A percentile compares a stretch with the other conserved stretches of the same genome.
These are phyloP conservation scores for Colletotrichum graminicola DNA, from an alignment of 2,329 filamentous ascomycete genomes.

Conservation along the genomic window DNA sequence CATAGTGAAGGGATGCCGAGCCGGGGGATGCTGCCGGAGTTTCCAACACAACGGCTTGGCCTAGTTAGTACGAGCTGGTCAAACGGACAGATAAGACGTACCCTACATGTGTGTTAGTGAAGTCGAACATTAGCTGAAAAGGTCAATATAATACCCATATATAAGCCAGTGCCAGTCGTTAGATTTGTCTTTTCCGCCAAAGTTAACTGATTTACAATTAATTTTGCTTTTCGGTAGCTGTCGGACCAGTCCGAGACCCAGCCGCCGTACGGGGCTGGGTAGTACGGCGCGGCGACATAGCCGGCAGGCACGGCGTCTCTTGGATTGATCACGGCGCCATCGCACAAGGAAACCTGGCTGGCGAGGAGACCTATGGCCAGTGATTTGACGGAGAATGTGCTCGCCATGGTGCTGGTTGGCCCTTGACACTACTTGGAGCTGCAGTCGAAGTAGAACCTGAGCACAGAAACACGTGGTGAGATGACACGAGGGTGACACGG, in stretches of 20 bases:
- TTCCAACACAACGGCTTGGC: constrained; percentile 76
- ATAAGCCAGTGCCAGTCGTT: constrained; percentile 77
- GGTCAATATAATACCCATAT: too few species aligned
- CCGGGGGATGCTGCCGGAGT: constrained; percentile 77
- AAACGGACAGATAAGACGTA: constrained; percentile 33
- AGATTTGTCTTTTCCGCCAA: too few species aligned
- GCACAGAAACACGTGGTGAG: neutral
- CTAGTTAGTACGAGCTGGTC: constrained; percentile 21
- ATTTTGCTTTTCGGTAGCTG: too few species aligned
- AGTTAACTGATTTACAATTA: too few species aligned
- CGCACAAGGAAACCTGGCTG: constrained; percentile 20
- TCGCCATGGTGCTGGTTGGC: constrained; percentile 9
- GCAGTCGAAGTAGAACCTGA: neutral
- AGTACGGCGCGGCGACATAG: constrained; percentile 71
- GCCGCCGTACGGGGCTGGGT: constrained; percentile 79
- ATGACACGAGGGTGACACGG: neutral
- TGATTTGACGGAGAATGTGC: constrained; percentile 22
- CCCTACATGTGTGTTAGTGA: constrained; percentile 43
- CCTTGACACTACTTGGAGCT: neutral
- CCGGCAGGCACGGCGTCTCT: constrained; percentile 37
- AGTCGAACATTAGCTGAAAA: too few species aligned
- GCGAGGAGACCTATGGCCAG: constrained; percentile 32
- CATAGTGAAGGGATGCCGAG: constrained; percentile 80
- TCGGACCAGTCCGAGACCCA: constrained; percentile 77
- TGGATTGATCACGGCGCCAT: constrained; percentile 26